Conservation (phyloP, 2,329 filamentous ascomycete genomes). For the Mycosphaerella arachidis region DNA sequence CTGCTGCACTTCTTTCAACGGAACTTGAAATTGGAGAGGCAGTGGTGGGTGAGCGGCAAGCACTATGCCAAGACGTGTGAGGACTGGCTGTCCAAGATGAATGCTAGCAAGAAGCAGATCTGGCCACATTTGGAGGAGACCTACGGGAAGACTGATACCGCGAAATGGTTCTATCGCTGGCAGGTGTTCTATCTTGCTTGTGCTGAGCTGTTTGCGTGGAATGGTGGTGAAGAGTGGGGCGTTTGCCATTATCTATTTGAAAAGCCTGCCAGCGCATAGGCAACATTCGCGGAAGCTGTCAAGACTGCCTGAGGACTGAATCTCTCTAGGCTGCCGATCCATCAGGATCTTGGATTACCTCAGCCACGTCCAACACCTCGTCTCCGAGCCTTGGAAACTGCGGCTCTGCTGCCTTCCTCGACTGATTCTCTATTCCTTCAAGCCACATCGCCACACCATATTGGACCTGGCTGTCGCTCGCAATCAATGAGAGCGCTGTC, state of each 20-base stretch:
- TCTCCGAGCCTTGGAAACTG: background rate
- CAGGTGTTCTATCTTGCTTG: slow-evolving; percentile 70
- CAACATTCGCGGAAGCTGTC: background rate
- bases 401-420: background rate
- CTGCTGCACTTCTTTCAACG: slow-evolving; percentile 63
- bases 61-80: slow-evolving; percentile 69
- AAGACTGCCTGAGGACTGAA: background rate
- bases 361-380: background rate
- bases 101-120: slow-evolving; percentile 53
- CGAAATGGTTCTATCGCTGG: slow-evolving; percentile 66
- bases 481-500: background rate
- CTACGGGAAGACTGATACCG: slow-evolving; percentile 57
- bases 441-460: background rate
- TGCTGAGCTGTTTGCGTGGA: slow-evolving; percentile 63
- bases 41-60: slow-evolving; percentile 68
- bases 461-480: background rate
- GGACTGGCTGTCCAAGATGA: slow-evolving; percentile 62
- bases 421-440: background rate
- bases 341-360: background rate
- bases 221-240: slow-evolving; percentile 64
- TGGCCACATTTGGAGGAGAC: slow-evolving; percentile 63
- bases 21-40: slow-evolving; percentile 55
- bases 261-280: slow-evolving; percentile 39
- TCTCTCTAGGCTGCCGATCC: background rate
- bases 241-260: slow-evolving; percentile 64